A percentile compares a stretch with the other conserved stretches of the same genome.
phyloP scores from a whole-genome alignment of 148 eudicot species.

The Chenopodium berlandieri region DNA sequence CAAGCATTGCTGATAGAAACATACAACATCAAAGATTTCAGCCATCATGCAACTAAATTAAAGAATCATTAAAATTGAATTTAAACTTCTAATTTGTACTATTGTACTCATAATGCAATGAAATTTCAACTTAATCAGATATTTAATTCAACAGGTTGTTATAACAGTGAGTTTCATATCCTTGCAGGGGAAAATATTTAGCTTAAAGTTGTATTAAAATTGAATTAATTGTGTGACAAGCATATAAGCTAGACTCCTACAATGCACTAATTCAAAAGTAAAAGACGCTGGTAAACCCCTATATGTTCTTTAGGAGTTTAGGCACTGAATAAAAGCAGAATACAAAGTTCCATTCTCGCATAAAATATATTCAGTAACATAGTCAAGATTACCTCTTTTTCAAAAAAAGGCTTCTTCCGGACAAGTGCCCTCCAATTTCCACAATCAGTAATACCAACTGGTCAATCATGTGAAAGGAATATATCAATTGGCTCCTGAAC shows the following conservation, averaged over 20 bases:
- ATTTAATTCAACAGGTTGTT: not conserved
- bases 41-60: not conserved
- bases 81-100: not conserved
- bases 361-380: not conserved
- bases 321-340: not conserved
- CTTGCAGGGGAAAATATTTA: not conserved
- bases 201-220: not conserved
- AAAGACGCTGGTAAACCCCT: not conserved
- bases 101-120: too few species aligned
- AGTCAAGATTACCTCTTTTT: slow-evolving; percentile 56
- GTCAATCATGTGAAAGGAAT: slow-evolving; percentile 99
- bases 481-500: slow-evolving; percentile 86
- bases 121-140: not conserved
- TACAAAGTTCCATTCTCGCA: not conserved
- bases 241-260: not conserved
- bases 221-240: not conserved
- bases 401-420: slow-evolving; percentile 56
- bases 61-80: not conserved
- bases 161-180: not conserved
- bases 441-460: slow-evolving; percentile 78
- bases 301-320: not conserved
- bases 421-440: slow-evolving; percentile 73
- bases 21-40: not conserved
- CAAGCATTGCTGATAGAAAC: not conserved
- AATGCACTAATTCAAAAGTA: not conserved